Conservation (phyloP, 139 green algal species). For the Spirogloea muscicola region DNA sequence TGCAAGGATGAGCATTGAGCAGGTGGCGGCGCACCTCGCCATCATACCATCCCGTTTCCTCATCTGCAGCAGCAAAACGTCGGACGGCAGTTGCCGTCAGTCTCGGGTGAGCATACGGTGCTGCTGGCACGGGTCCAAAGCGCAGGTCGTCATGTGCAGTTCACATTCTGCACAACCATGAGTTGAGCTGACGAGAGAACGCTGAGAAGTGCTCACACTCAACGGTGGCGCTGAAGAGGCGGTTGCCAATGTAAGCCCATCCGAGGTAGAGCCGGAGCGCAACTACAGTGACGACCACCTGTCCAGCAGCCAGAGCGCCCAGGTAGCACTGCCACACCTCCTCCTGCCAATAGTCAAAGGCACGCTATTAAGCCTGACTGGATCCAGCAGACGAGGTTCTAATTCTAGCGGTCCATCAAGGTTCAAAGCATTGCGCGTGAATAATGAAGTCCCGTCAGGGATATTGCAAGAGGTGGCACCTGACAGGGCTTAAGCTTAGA, state of each 20-base stretch:
- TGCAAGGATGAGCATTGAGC: background rate
- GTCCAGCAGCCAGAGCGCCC: constrained; percentile 47
- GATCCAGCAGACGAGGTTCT: background rate
- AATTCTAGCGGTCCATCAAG: background rate
- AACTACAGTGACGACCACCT: constrained; percentile 69
- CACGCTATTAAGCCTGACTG: background rate
- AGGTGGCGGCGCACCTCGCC: constrained; percentile 10
- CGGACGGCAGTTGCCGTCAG: background rate
- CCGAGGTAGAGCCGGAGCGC: constrained; percentile 76
- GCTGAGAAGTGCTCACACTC: constrained; percentile 55
- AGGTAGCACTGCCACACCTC: constrained; percentile 31
- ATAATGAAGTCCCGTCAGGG: background rate
- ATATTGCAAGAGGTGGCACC: background rate
- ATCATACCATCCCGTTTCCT: constrained; percentile 70
- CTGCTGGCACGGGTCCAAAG: background rate
- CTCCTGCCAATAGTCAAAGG: constrained; percentile 8
- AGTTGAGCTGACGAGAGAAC: background rate
- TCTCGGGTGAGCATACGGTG: background rate
- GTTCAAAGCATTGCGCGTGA: background rate
- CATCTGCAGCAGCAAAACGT: constrained; percentile 52
- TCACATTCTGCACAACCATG: background rate
- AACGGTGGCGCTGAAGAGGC: constrained; percentile 75
- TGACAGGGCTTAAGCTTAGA: background rate
- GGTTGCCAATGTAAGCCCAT: constrained; percentile 87
- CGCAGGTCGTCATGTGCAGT: background rate